Evolutionary conservation across 805 yeast genomes (phyloP).

Genomic region (Zygosaccharomyces pseudorouxii): DNA sequence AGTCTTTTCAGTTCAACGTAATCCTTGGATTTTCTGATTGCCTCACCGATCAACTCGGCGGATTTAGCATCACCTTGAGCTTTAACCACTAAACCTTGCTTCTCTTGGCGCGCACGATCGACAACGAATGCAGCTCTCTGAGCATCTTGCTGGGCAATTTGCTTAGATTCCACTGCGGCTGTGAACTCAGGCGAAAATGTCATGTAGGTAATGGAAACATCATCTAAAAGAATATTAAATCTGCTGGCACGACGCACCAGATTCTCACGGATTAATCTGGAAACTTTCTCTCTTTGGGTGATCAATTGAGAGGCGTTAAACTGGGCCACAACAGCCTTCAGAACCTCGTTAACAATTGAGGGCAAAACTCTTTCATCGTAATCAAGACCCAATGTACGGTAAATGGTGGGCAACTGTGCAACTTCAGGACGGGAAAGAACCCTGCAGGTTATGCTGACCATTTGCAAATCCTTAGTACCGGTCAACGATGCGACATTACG

Average conservation of each 20-base stretch:
- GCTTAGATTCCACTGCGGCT: constrained; percentile 96
- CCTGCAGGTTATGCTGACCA: constrained; percentile 99
- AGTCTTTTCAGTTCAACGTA: constrained; percentile 94
- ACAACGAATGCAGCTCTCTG: constrained; percentile 97
- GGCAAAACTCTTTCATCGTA: constrained; percentile 97
- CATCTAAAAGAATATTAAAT: constrained; percentile 85
- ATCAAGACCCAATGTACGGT: constrained; percentile 88
- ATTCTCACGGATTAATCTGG: constrained; percentile 84
- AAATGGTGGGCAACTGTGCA: constrained; percentile 71
- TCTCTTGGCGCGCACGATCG: constrained; percentile 95
- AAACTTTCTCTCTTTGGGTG: constrained; percentile 97
- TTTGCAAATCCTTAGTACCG: constrained; percentile 96
- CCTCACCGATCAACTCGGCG: constrained; percentile 98
- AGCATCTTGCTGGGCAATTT: constrained; percentile 99
- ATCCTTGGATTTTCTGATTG: constrained; percentile 92
- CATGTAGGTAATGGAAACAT: constrained; percentile 94
- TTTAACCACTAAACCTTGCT: constrained; percentile 92
- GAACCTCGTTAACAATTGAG: constrained; percentile 95
- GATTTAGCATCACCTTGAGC: constrained; percentile 99
- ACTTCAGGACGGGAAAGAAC: constrained; percentile 88
- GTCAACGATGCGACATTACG: constrained; percentile 93
- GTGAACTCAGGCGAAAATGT: constrained; percentile 97
- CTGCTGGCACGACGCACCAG: constrained; percentile 85
- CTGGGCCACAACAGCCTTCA: constrained; percentile 95
- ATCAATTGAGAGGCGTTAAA: constrained; percentile 97